These are phyloP conservation scores for Cicer chorassanicum DNA, from an alignment of 306 rosid species.

Conservation along the genomic window DNA sequence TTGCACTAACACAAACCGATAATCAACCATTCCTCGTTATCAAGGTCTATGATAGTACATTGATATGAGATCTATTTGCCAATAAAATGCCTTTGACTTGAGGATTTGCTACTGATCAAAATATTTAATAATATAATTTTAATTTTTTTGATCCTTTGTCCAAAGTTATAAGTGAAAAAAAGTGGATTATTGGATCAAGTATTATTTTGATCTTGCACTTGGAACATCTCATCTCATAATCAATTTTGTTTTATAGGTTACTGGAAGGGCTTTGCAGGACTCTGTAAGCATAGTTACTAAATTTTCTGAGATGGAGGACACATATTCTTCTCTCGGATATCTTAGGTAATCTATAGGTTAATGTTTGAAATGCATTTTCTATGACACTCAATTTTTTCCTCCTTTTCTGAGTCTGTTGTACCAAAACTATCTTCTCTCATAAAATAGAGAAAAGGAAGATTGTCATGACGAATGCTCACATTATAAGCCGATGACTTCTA, in stretches of 20 bases:
- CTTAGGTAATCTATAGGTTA: constrained; percentile 63
- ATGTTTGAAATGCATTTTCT: constrained; percentile 28
- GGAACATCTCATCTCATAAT: not conserved
- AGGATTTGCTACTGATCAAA: constrained; percentile 17
- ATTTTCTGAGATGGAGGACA: constrained; percentile 82
- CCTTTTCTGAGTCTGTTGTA: constrained; percentile 18
- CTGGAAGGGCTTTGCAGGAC: constrained; percentile 80
- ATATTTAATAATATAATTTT: no score
- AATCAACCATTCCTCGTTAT: constrained; percentile 22
- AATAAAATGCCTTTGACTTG: constrained; percentile 16
- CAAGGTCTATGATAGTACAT: constrained; percentile 22
- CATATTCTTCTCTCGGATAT: constrained; percentile 68
- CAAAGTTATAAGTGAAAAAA: constrained; percentile 1
- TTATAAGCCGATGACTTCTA: constrained; percentile 35
- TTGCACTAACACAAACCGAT: constrained; percentile 3
- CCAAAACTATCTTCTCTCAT: constrained; percentile 27
- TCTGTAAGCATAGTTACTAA: constrained; percentile 73
- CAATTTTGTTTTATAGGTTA: constrained; percentile 57
- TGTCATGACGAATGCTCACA: constrained; percentile 30
- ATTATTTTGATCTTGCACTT: constrained; percentile 28
- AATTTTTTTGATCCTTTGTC: not conserved
- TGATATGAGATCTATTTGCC: constrained; percentile 25
- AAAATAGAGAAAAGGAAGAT: constrained; percentile 28
- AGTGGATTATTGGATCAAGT: constrained; percentile 8
- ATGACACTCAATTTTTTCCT: not conserved